Conservation (phyloP, 1,284 basidiomycete genomes). For the Exobasidium rhododendri region DNA sequence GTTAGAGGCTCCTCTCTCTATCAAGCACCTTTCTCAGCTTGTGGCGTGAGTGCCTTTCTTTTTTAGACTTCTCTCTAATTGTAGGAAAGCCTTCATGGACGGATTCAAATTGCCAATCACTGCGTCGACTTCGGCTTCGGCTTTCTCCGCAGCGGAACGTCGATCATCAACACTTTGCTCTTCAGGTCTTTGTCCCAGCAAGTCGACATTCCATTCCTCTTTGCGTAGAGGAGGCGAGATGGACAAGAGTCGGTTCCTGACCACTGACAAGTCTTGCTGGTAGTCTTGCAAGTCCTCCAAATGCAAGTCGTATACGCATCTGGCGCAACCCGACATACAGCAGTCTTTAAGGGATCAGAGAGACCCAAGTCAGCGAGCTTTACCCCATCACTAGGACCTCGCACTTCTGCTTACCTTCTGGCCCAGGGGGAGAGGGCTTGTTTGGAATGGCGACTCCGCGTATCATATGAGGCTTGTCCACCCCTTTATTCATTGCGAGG, state of each 20-base stretch:
- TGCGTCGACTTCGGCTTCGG: conserved; percentile 32
- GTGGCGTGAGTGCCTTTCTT: conserved; percentile 8
- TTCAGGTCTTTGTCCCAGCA: conserved; percentile 54
- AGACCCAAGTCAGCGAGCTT: neutral
- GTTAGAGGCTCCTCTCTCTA: too few species aligned
- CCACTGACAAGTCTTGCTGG: conserved; percentile 60
- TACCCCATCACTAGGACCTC: neutral
- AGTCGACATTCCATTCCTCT: conserved; percentile 66
- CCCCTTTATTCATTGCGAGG: conserved; percentile 1
- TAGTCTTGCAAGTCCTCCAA: conserved; percentile 72
- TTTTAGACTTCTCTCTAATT: conserved; percentile 47
- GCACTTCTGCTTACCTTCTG: conserved; percentile 32
- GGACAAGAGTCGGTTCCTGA: conserved; percentile 61
- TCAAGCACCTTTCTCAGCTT: neutral
- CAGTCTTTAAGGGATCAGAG: conserved; percentile 63
- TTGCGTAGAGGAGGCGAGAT: conserved; percentile 60
- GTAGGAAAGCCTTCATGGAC: conserved; percentile 46
- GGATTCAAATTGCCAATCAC: conserved; percentile 40
- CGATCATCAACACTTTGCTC: neutral
- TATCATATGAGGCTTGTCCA: conserved; percentile 11
- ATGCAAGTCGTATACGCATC: conserved; percentile 84
- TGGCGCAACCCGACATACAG: conserved; percentile 85
- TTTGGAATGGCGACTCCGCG: conserved; percentile 35
- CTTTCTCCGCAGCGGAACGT: conserved; percentile 22
- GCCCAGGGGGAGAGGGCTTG: conserved; percentile 47